Percentiles rank a stretch among this genome's conserved stretches.
Conservation (phyloP, 2,329 filamentous ascomycete genomes). For the Juglanconis juglandina region DNA sequence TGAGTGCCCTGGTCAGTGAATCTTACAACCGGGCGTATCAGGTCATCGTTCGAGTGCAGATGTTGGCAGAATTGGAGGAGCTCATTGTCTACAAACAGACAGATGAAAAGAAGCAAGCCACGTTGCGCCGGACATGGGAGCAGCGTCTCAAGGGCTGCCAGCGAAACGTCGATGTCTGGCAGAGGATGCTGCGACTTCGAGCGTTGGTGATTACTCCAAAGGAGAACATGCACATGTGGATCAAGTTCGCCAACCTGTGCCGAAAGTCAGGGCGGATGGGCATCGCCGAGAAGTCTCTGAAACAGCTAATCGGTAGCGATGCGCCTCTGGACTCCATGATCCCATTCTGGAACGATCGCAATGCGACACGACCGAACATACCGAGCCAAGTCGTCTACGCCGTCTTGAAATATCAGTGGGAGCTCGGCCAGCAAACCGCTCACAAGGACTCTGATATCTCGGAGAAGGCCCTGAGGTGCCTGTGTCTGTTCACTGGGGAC, state of each 20-base stretch:
- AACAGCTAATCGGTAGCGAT: constrained; percentile 78
- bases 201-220: constrained; percentile 86
- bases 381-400: constrained; percentile 87
- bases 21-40: constrained; percentile 97
- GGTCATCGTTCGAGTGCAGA: constrained; percentile 97
- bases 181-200: constrained; percentile 92
- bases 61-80: constrained; percentile 97
- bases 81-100: constrained; percentile 97
- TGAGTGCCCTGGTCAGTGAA: constrained; percentile 94
- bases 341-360: constrained; percentile 53
- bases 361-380: constrained; percentile 38
- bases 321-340: constrained; percentile 59
- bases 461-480: constrained; percentile 55
- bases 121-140: constrained; percentile 93
- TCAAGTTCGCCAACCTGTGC: constrained; percentile 98
- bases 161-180: constrained; percentile 97
- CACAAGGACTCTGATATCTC: constrained; percentile 42
- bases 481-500: constrained; percentile 60
- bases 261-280: constrained; percentile 94
- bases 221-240: constrained; percentile 99
- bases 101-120: constrained; percentile 81
- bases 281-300: constrained; percentile 90
- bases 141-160: constrained; percentile 91
- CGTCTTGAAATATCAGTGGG: constrained; percentile 97
- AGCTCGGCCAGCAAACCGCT: constrained; percentile 64